Base-by-base conservation (phyloP, 2,329 filamentous ascomycete genomes). In the Pseudocercospora eumusae region DNA sequence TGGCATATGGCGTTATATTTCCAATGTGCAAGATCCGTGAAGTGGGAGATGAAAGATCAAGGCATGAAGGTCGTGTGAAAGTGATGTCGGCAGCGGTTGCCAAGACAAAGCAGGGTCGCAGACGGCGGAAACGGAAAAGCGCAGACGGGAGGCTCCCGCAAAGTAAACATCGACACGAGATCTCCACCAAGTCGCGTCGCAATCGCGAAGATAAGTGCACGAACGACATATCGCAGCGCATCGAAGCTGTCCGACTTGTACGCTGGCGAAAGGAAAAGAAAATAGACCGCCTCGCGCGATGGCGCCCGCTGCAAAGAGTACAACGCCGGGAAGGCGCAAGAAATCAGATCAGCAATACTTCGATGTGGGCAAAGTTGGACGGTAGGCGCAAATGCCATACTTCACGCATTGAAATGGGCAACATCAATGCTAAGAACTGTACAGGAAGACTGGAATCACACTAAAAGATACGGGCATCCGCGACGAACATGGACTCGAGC, bases 401-500 rank as follows among this genome's bases (percentile, higher is more conserved):
- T 1, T 20, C 18, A n/a, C n/a, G 45, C n/a, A n/a, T n/a, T n/a
- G 31, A 33, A 7, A 40, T 18, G 15, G 53, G 44, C n/a, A 11
- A 49, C 21, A 33, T 4, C 21, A 18, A 33, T 15, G 20, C 68
- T 70, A 62, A 70, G 60, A 13, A 36, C 68, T 60, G 18, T 56
- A 55, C 69, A 97, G 93, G 69, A 96, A 96, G 83, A 99, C 95
- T 0, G 95, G 95, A 49, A 84, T 96, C 25, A 89, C 87, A 0
- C 78, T 98, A 31, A 86, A 87, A 71, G 91, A 96, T 71, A 86
- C 82, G 59, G 91, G 91, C 57, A 81, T 88, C 64, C 89, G 92
- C 78, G 93, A 98, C 78, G 92, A 96, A 75, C 83, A 96, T 82
- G 95, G 93, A 76, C 87, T 99, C 81, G 92, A 97, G 75, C 89